Evolutionary conservation across 768 basidiomycete genomes (phyloP), one percentile per base, ranked within the genome.

Genomic region (Tubosaeta sp.): DNA sequence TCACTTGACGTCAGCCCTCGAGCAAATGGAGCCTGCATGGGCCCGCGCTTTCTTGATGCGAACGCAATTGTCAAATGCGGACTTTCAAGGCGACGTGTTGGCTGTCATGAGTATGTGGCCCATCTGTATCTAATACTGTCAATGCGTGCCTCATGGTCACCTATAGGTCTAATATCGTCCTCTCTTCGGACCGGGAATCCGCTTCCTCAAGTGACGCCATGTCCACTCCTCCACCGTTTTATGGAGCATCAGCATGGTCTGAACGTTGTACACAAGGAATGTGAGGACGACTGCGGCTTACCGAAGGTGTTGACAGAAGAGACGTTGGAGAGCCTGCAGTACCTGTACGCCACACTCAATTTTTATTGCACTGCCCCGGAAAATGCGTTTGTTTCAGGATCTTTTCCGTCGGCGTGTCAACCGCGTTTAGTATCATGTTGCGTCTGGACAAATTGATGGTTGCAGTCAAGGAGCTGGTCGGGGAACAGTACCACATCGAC

Each of bases 401-500:
- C 57, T 88, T 87, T 61, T 85, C 82, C 48, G 87, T 88, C 10
- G 88, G 85, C 8, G 82, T 87, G 19, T 79, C 87, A 1, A 86
- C 84, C 1, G 74, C 85, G 0, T 87, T 79, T 57, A 76, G 78
- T 0, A 79, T 93, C 37, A 71, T 93, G n/a, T 78, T 78, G 6
- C 78, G 88, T 10, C 70, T 94, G 12, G 91, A 94, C 63, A 73
- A 80, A 47, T 68, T 93, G 52, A 88, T 93, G 83, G 62, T 91
- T 3, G 88, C 88, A 3, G 81, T 83, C 14, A 94, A 94, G 65
- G 88, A 92, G 67, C 73, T 93, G 42, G 88, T 93, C 1, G 91
- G 91, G 2, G 91, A 93, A 65, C 86, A 88, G 58, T 91, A 86
- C 64, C 86, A 91, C 63, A 87, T 92, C n/a, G 79, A 84, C 52